Percentiles rank a stretch among this genome's conserved stretches.
Evolutionary conservation across 352 stramenopile species (phyloP).

Genomic region (Aphanomyces stellatus): DNA sequence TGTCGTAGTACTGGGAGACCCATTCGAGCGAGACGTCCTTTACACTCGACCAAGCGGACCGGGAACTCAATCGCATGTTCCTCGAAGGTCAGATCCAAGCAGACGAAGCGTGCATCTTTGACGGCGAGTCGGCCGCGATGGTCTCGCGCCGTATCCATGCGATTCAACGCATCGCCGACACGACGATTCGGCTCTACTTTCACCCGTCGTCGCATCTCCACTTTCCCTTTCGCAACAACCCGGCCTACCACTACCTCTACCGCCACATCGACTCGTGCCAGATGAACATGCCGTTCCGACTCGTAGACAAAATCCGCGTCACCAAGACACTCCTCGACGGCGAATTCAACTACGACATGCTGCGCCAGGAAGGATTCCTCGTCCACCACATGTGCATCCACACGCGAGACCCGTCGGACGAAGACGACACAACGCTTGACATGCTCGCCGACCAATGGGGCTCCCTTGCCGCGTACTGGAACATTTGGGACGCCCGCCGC

Average conservation of each 20-base stretch:
- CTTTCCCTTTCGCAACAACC: slow-evolving; percentile 40
- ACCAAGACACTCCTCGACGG: slow-evolving; percentile 60
- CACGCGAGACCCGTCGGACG: slow-evolving; percentile 37
- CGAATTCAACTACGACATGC: slow-evolving; percentile 63
- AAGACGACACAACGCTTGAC: slow-evolving; percentile 61
- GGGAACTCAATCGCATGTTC: slow-evolving; percentile 65
- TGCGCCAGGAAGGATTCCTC: slow-evolving; percentile 41
- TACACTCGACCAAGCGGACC: slow-evolving; percentile 35
- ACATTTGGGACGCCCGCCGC: slow-evolving; percentile 22
- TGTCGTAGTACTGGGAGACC: slow-evolving; percentile 28
- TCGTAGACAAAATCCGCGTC: slow-evolving; percentile 68
- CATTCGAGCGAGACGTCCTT: slow-evolving; percentile 30
- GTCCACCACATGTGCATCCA: slow-evolving; percentile 48
- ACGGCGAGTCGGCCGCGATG: slow-evolving; percentile 41
- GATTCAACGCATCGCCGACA: slow-evolving; percentile 26
- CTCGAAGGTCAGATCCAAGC: slow-evolving; percentile 45
- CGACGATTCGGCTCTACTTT: neutral
- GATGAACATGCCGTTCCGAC: slow-evolving; percentile 43
- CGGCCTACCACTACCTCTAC: slow-evolving; percentile 58
- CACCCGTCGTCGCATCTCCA: slow-evolving; percentile 18
- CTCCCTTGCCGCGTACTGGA: slow-evolving; percentile 25
- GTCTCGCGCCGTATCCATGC: slow-evolving; percentile 59
- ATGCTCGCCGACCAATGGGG: slow-evolving; percentile 49
- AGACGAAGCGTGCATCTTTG: slow-evolving; percentile 57
- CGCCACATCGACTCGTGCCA: slow-evolving; percentile 45